Percentiles rank a stretch among this genome's conserved stretches.
These are phyloP conservation scores for Fusarium proliferatum DNA, from an alignment of 2,329 filamentous ascomycete species.

Conservation along the genomic window DNA sequence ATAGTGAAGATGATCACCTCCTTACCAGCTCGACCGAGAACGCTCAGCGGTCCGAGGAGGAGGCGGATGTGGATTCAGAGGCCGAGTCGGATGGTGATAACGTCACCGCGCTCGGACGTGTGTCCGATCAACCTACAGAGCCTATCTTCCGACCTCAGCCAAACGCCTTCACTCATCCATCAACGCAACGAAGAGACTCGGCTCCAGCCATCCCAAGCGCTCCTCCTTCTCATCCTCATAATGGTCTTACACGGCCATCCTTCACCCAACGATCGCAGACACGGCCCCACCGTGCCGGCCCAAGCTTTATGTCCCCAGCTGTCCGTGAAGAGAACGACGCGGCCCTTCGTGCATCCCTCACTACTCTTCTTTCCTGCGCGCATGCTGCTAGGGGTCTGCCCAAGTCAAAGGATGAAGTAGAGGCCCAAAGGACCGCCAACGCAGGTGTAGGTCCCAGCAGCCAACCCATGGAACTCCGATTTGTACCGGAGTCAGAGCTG, in stretches of 20 bases:
- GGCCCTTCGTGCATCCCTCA: conserved; percentile 90
- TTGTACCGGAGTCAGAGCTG: conserved; percentile 71
- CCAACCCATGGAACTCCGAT: conserved; percentile 68
- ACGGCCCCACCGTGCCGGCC: conserved; percentile 57
- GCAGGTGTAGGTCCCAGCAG: conserved; percentile 58
- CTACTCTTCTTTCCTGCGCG: conserved; percentile 93
- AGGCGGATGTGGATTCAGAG: conserved; percentile 58
- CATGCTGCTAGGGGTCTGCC: conserved; percentile 86
- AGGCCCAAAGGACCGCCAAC: conserved; percentile 49
- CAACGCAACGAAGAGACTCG: conserved; percentile 61
- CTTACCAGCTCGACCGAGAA: conserved; percentile 71
- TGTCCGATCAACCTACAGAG: conserved; percentile 63
- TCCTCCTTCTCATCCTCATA: conserved; percentile 61
- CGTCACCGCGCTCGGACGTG: conserved; percentile 79
- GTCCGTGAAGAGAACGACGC: conserved; percentile 92
- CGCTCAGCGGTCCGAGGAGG: conserved; percentile 52
- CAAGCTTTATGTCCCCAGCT: conserved; percentile 77
- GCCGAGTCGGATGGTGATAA: conserved; percentile 74
- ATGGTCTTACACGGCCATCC: conserved; percentile 62
- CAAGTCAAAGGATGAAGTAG: conserved; percentile 67
- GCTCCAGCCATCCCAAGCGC: conserved; percentile 56
- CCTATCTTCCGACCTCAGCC: conserved; percentile 83
- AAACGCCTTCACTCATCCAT: conserved; percentile 89
- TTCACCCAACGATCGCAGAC: conserved; percentile 61
- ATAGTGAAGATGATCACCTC: conserved; percentile 83